Base-by-base conservation (phyloP, 1,284 basidiomycete genomes). In the Puccinia horiana region DNA sequence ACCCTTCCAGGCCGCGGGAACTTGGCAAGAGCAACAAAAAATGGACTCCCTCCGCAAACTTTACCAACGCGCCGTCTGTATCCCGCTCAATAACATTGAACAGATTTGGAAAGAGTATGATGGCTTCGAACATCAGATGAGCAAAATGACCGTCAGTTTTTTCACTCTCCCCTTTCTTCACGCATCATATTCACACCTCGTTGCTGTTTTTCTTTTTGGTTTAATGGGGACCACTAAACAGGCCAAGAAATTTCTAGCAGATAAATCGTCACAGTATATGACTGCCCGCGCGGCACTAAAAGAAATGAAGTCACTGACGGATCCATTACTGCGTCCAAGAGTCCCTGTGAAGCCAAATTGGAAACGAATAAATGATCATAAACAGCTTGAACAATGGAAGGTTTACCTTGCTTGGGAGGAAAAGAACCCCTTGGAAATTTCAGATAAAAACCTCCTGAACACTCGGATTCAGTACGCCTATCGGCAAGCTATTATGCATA, bases 21-120 rank as follows among this genome's bases (percentile, higher is more conserved):
- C 93, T 32, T 98, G 96, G 96, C 95, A 98, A 86, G 92, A 93
- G 84, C 94, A 96, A 85, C 94, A 96, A 86, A 95, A 96, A 87
- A 95, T 95, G 92, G 96, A 98, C 85, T 91, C 91, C 4, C 89
- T 99, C 3, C 92, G 96, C 80, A 94, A 94, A 86, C 92, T 94
- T 3, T 98, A 96, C 88, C 95, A 97, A 85, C 91, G 94, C 74
- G 96, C 94, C 0, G 93, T 98, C 44, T 93, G 94, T 85, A 94
- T 97, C 32, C 97, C 97, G 0, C 90, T 98, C 84, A 92, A 95
- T 87, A 96, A 95, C 85, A 92, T 99, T 85, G 96, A 98, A 87
- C 89, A 90, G 61, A 90, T 99, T 61, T 99, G 97, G 97, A 92
- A 93, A 86, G 94, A 97, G 79, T 93, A 96, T 85, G 96, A 98